Evolutionary conservation across 805 yeast genomes (phyloP).

Genomic region (Wickerhamomyces bisporus): DNA sequence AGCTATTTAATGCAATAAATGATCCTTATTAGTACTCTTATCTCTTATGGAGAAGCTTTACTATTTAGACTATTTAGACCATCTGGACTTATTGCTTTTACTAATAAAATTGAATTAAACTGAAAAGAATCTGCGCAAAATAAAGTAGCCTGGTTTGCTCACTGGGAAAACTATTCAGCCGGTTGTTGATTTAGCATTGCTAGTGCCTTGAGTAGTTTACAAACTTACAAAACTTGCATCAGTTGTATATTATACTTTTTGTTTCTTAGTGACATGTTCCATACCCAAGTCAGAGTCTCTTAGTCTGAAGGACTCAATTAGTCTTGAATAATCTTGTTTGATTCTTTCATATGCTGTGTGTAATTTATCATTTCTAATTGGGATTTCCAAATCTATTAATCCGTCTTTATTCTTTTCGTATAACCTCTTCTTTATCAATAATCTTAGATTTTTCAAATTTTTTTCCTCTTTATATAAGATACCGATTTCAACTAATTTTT

Average conservation of each 20-base stretch:
- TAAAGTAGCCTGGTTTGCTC: too few species aligned
- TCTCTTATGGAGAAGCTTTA: too few species aligned
- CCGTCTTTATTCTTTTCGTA: conserved; percentile 80
- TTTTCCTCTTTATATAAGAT: conserved; percentile 33
- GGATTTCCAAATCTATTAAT: conserved; percentile 56
- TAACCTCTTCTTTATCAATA: conserved; percentile 68
- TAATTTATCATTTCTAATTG: conserved; percentile 61
- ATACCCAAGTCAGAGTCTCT: conserved; percentile 7
- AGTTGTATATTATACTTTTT: conserved; percentile 6
- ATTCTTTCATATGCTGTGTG: conserved; percentile 69
- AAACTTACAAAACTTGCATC: too few species aligned
- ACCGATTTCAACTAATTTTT: conserved; percentile 73
- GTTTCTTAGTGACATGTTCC: conserved; percentile 11
- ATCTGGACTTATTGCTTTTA: too few species aligned
- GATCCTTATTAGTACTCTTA: too few species aligned
- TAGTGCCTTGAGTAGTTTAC: too few species aligned
- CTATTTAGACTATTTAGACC: too few species aligned
- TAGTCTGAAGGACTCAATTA: conserved; percentile 27
- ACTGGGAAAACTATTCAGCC: too few species aligned
- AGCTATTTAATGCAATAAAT: too few species aligned
- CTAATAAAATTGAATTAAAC: too few species aligned
- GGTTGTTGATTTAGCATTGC: too few species aligned
- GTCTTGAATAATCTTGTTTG: conserved; percentile 64
- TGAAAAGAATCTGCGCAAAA: too few species aligned
- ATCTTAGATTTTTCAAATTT: conserved; percentile 34